Evolutionary conservation across 176 grass and related monocot genomes (phyloP).

Genomic region (Aegilops bicornis): DNA sequence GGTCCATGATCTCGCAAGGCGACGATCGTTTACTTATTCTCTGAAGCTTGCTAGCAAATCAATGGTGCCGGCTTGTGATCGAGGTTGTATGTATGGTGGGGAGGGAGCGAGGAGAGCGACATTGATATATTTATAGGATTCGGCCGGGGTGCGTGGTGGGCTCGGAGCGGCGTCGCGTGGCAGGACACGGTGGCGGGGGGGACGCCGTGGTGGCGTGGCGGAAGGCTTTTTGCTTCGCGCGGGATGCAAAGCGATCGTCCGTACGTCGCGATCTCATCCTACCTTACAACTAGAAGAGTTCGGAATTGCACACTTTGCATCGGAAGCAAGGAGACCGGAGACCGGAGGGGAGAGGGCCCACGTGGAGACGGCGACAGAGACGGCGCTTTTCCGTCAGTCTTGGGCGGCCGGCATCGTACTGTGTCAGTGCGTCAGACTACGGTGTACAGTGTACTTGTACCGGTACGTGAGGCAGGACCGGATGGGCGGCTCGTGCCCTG

Average conservation of each 20-base stretch:
- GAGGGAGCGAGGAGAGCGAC: not conserved
- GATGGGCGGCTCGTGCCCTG: too few relatives aligned
- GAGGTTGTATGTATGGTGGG: not conserved
- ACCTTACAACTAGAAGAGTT: not conserved
- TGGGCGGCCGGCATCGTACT: not conserved
- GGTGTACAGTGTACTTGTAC: too few relatives aligned
- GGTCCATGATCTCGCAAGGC: not conserved
- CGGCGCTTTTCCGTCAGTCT: not conserved
- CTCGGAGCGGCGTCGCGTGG: not conserved
- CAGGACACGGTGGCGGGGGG: not conserved
- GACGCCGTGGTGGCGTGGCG: constrained; percentile 18
- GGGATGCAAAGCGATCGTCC: not conserved
- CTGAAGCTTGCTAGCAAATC: not conserved
- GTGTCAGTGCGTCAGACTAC: not conserved
- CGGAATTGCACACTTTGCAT: too few relatives aligned
- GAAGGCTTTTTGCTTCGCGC: not conserved
- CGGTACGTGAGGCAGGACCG: too few relatives aligned
- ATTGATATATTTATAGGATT: constrained; percentile 29
- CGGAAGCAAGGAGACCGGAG: not conserved
- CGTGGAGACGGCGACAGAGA: constrained; percentile 14
- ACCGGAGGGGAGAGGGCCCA: not conserved
- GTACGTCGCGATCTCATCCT: not conserved
- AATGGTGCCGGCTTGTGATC: not conserved
- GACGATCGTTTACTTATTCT: too few relatives aligned
- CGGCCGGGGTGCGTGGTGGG: constrained; percentile 19